A percentile compares a stretch with the other conserved stretches of the same genome.
Evolutionary conservation across 164 flowering plant genomes (phyloP).

Genomic region (Nymphaea thermarum): DNA sequence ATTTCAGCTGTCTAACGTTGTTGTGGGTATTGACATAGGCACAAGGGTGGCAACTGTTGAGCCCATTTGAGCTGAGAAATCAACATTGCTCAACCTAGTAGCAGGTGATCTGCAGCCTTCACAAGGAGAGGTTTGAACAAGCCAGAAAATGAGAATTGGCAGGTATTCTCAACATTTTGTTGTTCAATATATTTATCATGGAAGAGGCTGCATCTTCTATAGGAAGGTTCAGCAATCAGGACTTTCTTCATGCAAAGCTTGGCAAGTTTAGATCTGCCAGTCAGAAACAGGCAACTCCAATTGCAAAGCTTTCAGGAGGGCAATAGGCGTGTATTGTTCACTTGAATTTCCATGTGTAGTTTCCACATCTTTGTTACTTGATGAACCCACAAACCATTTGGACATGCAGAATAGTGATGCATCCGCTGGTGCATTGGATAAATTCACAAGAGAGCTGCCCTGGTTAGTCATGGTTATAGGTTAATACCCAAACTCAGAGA

Average conservation of each 20-base stretch:
- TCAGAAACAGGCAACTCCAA: constrained; percentile 75
- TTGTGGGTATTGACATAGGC: constrained; percentile 84
- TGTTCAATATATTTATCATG: constrained; percentile 51
- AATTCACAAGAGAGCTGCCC: constrained; percentile 68
- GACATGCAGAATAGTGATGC: constrained; percentile 91
- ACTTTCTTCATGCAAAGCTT: constrained; percentile 70
- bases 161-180: constrained; percentile 80
- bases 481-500: constrained; percentile 38
- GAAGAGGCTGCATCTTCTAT: constrained; percentile 70
- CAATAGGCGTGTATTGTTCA: constrained; percentile 69
- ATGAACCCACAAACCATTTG: constrained; percentile 30
- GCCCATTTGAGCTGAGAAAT: constrained; percentile 85
- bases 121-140: constrained; percentile 70
- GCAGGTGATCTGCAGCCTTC: constrained; percentile 74
- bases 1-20: constrained; percentile 63
- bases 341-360: constrained; percentile 78
- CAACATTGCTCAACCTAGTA: constrained; percentile 65
- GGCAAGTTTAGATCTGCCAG: constrained; percentile 82
- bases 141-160: constrained; percentile 77
- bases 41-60: constrained; percentile 77
- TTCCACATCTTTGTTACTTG: constrained; percentile 50
- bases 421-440: constrained; percentile 66
- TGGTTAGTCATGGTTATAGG: constrained; percentile 75
- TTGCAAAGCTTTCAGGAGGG: constrained; percentile 72
- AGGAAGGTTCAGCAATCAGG: constrained; percentile 75